A percentile compares a stretch with the other conserved stretches of the same genome.
Evolutionary conservation across 208 protist species (phyloP).

Genomic region (Porcisia hertigi): DNA sequence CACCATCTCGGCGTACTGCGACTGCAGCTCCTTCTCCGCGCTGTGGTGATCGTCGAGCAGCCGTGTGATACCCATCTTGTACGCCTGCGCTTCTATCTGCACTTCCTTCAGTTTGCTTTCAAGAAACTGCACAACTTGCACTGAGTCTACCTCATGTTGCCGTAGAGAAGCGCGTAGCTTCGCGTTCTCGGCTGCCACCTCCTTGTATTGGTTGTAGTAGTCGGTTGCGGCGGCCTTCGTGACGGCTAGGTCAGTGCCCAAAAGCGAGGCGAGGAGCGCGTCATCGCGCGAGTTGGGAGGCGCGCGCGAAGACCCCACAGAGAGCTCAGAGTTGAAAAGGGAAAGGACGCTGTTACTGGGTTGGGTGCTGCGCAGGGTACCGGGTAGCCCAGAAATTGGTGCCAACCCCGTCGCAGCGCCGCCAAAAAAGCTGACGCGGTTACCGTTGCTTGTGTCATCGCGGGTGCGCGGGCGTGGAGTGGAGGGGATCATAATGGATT

Average conservation of each 20-base stretch:
- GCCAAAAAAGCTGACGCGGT: not conserved
- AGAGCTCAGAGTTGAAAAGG: not conserved
- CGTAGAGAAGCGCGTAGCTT: constrained; percentile 47
- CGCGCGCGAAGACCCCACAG: not conserved
- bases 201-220: constrained; percentile 49
- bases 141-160: constrained; percentile 56
- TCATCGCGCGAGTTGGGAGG: constrained; percentile 18
- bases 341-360: not conserved
- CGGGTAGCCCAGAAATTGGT: not conserved
- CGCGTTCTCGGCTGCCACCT: constrained; percentile 45
- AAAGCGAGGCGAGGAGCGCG: constrained; percentile 55
- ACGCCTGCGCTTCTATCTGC: constrained; percentile 26
- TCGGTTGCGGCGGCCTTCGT: constrained; percentile 46
- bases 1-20: constrained; percentile 56
- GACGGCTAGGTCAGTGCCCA: constrained; percentile 54
- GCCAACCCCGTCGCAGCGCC: not conserved
- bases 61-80: constrained; percentile 42
- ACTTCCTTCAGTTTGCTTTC: constrained; percentile 50
- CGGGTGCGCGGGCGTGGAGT: not conserved
- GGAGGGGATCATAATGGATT: not conserved
- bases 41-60: constrained; percentile 33
- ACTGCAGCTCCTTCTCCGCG: constrained; percentile 35
- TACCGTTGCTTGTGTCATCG: not conserved
- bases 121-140: constrained; percentile 57
- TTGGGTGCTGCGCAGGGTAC: not conserved